A percentile compares a stretch with the other conserved stretches of the same genome.
Conservation (phyloP, 305 asterid species). For the Solanum hybrid region DNA sequence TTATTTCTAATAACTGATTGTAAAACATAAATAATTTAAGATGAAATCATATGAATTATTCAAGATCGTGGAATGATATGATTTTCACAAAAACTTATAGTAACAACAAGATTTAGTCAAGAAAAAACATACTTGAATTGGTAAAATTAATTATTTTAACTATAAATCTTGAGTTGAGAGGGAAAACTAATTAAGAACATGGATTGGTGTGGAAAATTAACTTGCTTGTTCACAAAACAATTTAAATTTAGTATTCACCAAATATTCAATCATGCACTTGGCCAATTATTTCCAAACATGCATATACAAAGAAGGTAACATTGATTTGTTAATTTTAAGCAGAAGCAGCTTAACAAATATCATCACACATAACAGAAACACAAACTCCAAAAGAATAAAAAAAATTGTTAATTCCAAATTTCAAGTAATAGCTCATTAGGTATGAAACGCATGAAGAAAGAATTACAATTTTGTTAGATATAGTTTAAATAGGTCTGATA, state of each 20-base stretch:
- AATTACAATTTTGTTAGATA: not conserved
- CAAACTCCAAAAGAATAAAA: not conserved
- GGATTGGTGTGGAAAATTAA: not conserved
- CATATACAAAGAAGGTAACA: not conserved
- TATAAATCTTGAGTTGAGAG: not conserved
- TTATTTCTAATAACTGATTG: too few relatives aligned
- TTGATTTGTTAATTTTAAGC: not conserved
- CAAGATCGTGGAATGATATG: not conserved
- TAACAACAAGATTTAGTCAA: too few relatives aligned
- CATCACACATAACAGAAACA: not conserved
- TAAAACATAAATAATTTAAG: not conserved
- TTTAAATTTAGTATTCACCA: not conserved
- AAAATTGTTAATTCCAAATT: too few relatives aligned
- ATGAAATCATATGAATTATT: not conserved
- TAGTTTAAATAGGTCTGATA: not conserved
- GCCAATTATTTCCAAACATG: not conserved
- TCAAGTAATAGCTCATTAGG: not conserved
- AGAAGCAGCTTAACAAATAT: not conserved
- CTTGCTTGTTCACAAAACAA: not conserved
- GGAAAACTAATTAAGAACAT: not conserved
- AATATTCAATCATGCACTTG: not conserved
- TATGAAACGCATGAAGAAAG: not conserved
- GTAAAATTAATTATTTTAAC: not conserved
- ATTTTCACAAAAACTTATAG: not conserved
- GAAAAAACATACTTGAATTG: too few relatives aligned